Evolutionary conservation across 495 filamentous ascomycete genomes (phyloP).

Genomic region (Halenospora varia): DNA sequence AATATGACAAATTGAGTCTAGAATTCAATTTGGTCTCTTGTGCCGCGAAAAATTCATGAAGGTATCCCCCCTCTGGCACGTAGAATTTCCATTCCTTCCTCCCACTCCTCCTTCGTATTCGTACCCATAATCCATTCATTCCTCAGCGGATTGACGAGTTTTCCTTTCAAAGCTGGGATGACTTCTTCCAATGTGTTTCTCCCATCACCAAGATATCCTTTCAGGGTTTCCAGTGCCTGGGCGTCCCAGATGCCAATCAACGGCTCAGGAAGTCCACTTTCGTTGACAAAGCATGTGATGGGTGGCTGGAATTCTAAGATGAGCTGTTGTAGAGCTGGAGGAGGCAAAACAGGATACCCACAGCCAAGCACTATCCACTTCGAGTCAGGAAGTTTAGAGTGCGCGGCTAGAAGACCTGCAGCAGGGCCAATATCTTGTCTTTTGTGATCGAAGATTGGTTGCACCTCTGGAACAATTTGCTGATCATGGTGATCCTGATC

Average conservation of each 20-base stretch:
- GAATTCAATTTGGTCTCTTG: too few relatives aligned
- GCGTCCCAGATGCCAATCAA: constrained; percentile 24
- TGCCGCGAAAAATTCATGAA: too few relatives aligned
- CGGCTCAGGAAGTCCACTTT: constrained; percentile 22
- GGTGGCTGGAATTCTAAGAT: constrained; percentile 8
- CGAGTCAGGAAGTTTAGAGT: constrained; percentile 13
- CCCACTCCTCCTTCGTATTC: constrained; percentile 25
- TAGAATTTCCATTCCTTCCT: constrained; percentile 8
- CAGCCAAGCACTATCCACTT: constrained; percentile 27
- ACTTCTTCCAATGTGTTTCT: constrained; percentile 18
- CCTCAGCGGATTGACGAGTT: constrained; percentile 22
- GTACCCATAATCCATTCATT: constrained; percentile 24
- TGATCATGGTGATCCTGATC: constrained; percentile 30
- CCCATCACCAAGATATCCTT: constrained; percentile 17
- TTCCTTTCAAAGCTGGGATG: constrained; percentile 15
- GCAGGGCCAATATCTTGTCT: constrained; percentile 20
- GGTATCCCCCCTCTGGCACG: background rate
- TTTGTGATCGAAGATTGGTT: constrained; percentile 8
- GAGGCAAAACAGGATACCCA: constrained; percentile 25
- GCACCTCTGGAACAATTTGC: constrained; percentile 23
- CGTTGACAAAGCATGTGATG: constrained; percentile 26
- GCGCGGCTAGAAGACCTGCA: constrained; percentile 25
- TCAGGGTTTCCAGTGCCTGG: constrained; percentile 7
- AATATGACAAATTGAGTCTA: too few relatives aligned
- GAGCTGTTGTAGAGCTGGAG: constrained; percentile 18